These are phyloP conservation scores for Teratosphaeria nubilosa DNA, from an alignment of 2,329 filamentous ascomycete species.

Conservation along the genomic window DNA sequence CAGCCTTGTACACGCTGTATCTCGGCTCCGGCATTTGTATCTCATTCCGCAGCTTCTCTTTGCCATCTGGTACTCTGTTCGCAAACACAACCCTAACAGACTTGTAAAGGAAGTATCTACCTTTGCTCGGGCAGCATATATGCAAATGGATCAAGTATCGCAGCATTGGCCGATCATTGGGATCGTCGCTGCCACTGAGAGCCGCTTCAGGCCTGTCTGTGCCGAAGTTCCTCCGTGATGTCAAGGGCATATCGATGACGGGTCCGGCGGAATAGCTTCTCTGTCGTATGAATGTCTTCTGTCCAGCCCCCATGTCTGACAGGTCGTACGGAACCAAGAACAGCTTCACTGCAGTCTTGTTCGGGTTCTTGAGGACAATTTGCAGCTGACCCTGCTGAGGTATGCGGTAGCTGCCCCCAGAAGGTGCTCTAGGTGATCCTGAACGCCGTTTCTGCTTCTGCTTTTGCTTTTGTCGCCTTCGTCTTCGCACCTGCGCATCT, in stretches of 20 bases:
- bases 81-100: conserved; percentile 91
- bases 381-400: conserved; percentile 90
- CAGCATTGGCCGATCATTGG: conserved; percentile 59
- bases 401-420: conserved; percentile 85
- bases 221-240: conserved; percentile 36
- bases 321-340: conserved; percentile 92
- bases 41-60: conserved; percentile 85
- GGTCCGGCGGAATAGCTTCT: conserved; percentile 83
- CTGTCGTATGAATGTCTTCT: conserved; percentile 92
- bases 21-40: conserved; percentile 79
- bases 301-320: conserved; percentile 81
- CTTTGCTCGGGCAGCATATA: conserved; percentile 77
- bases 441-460: conserved; percentile 50
- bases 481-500: conserved; percentile 15
- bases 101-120: conserved; percentile 83
- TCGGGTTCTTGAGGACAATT: conserved; percentile 95
- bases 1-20: conserved; percentile 73
- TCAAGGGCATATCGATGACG: conserved; percentile 61
- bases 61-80: conserved; percentile 89
- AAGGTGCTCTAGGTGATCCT: conserved; percentile 54
- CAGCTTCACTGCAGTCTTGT: conserved; percentile 94
- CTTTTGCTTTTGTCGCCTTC: conserved; percentile 33
- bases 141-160: conserved; percentile 88
- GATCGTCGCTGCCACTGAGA: conserved; percentile 39
- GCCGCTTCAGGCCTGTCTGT: conserved; percentile 45